A percentile compares a stretch with the other conserved stretches of the same genome.
phyloP scores from a whole-genome alignment of 805 yeast genomes.

The Candida adriatica region DNA sequence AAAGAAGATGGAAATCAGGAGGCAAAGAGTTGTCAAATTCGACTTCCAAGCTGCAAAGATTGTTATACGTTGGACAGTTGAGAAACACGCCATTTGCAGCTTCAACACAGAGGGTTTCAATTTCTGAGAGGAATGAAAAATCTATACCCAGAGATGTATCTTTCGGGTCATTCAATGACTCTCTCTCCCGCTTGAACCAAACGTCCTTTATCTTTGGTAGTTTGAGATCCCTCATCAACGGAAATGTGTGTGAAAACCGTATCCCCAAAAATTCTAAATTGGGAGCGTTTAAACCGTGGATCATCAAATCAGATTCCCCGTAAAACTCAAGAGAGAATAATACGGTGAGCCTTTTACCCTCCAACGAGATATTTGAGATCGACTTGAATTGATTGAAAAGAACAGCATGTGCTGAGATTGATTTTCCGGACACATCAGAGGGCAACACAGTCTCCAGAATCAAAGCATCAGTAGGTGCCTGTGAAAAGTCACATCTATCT shows the following conservation, averaged over 20 bases:
- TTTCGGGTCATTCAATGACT: too few species aligned
- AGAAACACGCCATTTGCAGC: background rate
- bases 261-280: background rate
- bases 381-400: background rate
- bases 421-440: background rate
- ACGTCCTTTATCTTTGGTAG: background rate
- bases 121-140: background rate
- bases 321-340: background rate
- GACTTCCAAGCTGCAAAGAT: background rate
- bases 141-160: background rate
- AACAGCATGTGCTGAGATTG: background rate
- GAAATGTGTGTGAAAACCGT: background rate
- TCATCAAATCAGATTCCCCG: background rate
- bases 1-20: background rate
- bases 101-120: background rate
- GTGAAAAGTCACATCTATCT: background rate
- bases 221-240: background rate
- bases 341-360: background rate
- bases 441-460: background rate
- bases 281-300: background rate
- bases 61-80: background rate
- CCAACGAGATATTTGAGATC: background rate
- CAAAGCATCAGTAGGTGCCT: background rate
- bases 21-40: background rate
- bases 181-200: background rate